Evolutionary conservation across 345 rosid genomes (phyloP), one percentile per base, ranked within the genome.

Genomic region (Nephelium lappaceum): DNA sequence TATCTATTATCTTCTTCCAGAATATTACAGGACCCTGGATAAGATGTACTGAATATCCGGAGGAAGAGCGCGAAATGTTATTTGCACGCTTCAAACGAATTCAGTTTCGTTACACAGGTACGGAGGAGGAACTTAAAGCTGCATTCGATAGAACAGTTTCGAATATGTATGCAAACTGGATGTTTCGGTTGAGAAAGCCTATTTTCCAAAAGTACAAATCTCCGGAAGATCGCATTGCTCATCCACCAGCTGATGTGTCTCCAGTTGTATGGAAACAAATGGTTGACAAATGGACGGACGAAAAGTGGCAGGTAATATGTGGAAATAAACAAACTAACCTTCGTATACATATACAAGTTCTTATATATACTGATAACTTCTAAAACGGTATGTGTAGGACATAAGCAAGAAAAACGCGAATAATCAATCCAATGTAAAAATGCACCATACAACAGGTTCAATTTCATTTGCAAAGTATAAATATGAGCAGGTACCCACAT

Each of bases 1-100:
- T 23, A 11, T 19, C 27, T 6, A 3, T 19, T 9, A 60, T 60
- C 24, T 8, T 53, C 63, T 16, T 3, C 11, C 11, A 23, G 10
- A 19, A 60, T 5, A 23, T 19, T 19, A 21, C 25, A 78, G 71
- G 41, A 74, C 67, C 15, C 51, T 51, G 57, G 57, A 70, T 15
- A 75, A 67, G 21, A 47, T 71, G 15, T 15, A 51, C 57, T 73
- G 78, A 77, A 67, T 64, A 71, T 9, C 67, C 10, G 19, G 71
- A 25, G 58, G 77, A 69, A 41, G 71, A 62, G 25, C 61, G 25
- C 1, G 71, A 63, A 14, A 23, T 39, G 15, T 51, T 51, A 51
- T 51, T 51, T 15, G 57, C 18, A 4, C 19, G 7, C 19, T 16
- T 51, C 19, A 51, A 51, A 51, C 57, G 19, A 4, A 51, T 51